Evolutionary conservation across 75 land plant genomes (phyloP), one percentile per base, ranked within the genome.

Genomic region (Cupressus sempervirens): DNA sequence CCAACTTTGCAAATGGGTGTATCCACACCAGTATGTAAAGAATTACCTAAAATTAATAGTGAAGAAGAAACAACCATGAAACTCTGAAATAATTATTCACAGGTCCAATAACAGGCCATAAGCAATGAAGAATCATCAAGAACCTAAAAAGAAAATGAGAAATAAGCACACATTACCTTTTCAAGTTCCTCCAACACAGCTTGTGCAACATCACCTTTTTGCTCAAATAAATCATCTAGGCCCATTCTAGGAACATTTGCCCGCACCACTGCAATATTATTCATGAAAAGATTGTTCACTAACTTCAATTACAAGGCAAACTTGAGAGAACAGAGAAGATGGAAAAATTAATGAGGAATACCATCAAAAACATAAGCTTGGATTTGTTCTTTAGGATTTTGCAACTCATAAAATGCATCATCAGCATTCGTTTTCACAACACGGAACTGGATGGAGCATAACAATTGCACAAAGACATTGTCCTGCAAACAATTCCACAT

Each of bases 301-400:
- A 50, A 48, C 29, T 32, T 34, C 3, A 52, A 40, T 84, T 82
- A 18, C 29, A 62, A 82, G 84, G 29, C 70, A 74, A 40, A 52
- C 54, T 23, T 41, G 50, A 23, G 40, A 40, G 20, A 50, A 34
- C 85, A 38, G 20, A 54, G 36, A 15, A 34, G 26, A 11, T 14
- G 15, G n/a, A 52, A 32, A n/a, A 70, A 75, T 36, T 29, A 83
- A 13, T 36, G 30, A 53, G 70, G 75, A 87, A 50, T 90, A 98
- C 99, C 99, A 89, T 98, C 99, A 92, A 98, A 98, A 46, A 98
- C 98, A 86, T 94, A 98, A 83, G 99, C 90, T 85, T 93, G 99
- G 73, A 98, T 96, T 86, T 98, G 99, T 84, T 96, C 95, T 70
- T 85, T 43, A 34, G 99, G 99, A 81, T 93, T 94, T 84, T 96